Base-by-base conservation (phyloP, 2,329 filamentous ascomycete species). In the Dactylellina sp. region DNA sequence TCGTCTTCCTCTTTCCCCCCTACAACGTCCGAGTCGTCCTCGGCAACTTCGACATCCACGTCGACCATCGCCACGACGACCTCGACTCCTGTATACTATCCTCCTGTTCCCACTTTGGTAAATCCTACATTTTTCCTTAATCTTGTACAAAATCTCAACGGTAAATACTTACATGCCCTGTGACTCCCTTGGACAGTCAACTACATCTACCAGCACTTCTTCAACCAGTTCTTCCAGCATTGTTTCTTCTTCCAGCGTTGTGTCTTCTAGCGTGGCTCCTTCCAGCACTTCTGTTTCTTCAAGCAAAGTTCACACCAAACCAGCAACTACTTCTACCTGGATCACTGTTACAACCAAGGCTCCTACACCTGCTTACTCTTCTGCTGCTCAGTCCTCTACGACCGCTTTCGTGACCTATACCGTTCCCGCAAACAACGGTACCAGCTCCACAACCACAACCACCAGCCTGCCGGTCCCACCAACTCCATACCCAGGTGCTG, bases 31-130 rank as follows among this genome's bases (percentile, higher is more conserved):
- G 39, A 7, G 62, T 44, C 57, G 11, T 53, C 57, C 22, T 55
- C 56, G 47, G 39, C 63, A 60, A 66, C 62, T 16, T 42, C 39
- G 28, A 32, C 57, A 50, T 64, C 60, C 28, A 64, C 66, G 62
- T 64, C 66, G 25, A 59, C 49, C 1, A 52, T 20, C 16, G 20
- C 14, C 50, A 32, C 35, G 50, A 55, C 68, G 68, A 72, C 68
- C 40, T 72, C 68, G 53, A 62, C 60, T 60, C 59, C 50, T 72
- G 68, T 72, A 60, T 72, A 71, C 25, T 64, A 72, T 46, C 25
- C 68, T 32, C 59, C 60, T 20, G 50, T 53, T 14, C 40, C 62
- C 28, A 71, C 56, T 46, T 59, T 72, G 68, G 68, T 72, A 72
- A 64, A 65, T 59, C 60, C 35, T 46, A 59, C 47, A 53, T 22